Conservation (phyloP, 1,284 basidiomycete genomes). For the Austroboletus niveus region DNA sequence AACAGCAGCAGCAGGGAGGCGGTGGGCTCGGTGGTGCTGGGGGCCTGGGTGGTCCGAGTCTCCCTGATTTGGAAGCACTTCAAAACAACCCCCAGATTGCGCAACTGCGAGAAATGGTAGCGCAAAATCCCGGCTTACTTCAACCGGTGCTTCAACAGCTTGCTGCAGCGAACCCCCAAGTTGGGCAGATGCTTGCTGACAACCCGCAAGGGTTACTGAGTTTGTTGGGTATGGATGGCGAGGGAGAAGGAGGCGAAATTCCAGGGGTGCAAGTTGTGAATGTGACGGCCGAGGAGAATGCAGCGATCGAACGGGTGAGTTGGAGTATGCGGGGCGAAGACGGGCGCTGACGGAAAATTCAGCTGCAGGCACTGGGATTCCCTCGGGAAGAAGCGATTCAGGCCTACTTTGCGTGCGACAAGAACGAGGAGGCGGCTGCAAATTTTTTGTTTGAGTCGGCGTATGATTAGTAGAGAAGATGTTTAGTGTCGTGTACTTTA, state of each 20-base stretch:
- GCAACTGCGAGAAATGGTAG: conserved; percentile 68
- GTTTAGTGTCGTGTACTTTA: conserved; percentile 3
- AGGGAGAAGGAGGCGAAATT: conserved; percentile 18
- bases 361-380: conserved; percentile 89
- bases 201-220: conserved; percentile 74
- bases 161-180: conserved; percentile 66
- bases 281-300: conserved; percentile 82
- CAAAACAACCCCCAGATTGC: conserved; percentile 62
- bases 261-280: conserved; percentile 59
- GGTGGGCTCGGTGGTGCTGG: conserved; percentile 33
- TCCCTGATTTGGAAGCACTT: conserved; percentile 53
- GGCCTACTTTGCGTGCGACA: conserved; percentile 91
- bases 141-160: conserved; percentile 86
- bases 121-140: conserved; percentile 73
- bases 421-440: conserved; percentile 93
- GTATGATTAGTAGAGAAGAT: neutral
- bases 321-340: neutral
- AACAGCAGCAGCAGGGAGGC: conserved; percentile 60
- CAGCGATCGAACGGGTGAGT: conserved; percentile 83
- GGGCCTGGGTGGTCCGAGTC: conserved; percentile 30
- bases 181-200: conserved; percentile 63
- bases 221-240: conserved; percentile 52
- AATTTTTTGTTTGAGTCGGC: conserved; percentile 79
- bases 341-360: conserved; percentile 5
- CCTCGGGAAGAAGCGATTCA: conserved; percentile 73